Evolutionary conservation across 176 grass and related monocot species (phyloP), one percentile per base, ranked within the genome.

Genomic region (Oryza longistaminata): DNA sequence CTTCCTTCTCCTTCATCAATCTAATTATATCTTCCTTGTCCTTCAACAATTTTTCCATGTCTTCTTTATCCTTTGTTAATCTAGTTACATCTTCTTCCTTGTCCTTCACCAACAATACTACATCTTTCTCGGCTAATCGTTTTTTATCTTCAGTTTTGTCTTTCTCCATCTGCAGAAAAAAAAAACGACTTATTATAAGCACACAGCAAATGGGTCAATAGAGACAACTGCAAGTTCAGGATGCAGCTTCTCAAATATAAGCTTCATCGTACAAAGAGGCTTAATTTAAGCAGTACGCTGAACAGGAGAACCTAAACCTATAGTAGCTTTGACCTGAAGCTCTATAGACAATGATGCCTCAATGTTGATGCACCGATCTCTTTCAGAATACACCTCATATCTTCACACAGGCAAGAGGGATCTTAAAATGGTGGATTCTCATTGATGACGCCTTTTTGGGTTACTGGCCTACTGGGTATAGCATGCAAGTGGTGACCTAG

Each of bases 1-100:
- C 89, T 86, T 97, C 94, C 80, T 92, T 97, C 66, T 93, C 94
- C 64, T 92, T 97, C 85, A 92, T 92, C 84, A 97, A 69, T 77
- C 86, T 93, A 81, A 77, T 91, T 75, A 93, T 85, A 44, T 97
- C 89, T 86, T 97, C 94, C 61, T 91, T 89, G 80, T 80, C 77
- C 86, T 82, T 71, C 86, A 84, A 90, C 21, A 90, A 75, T 62
- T 82, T 97, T 60, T 72, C 71, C 87, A 85, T 90, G 43, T 90
- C 88, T 82, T 90, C 88, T 60, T 86, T 90, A 66, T 90, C 88
- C 79, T 86, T 90, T 78, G 73, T 86, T 68, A 90, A 26, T 73
- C 58, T 90, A 82, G 74, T 73, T 19, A 87, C 45, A 78, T 37
- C 50, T 68, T 34, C 39, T 66, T 86, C 88, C 67, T 86, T 90